Evolutionary conservation across 78 protist species (phyloP), one percentile per base, ranked within the genome.

Genomic region (Dictyostelium discoideum): DNA sequence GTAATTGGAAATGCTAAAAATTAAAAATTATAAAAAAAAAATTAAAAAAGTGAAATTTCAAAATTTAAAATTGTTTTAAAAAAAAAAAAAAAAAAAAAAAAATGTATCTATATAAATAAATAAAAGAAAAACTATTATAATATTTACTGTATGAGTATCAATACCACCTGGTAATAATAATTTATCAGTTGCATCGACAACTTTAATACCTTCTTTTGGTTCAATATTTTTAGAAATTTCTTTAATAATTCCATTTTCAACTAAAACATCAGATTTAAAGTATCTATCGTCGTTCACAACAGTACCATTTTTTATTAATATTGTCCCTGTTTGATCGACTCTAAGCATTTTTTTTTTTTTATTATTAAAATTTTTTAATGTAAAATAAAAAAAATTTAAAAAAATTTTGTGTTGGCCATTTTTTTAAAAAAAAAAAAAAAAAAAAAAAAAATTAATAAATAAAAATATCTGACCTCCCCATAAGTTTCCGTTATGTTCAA

Each of bases 101-200:
- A 24, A 22, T 32, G 1, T 32, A 32, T 32, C 0, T 32, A 1
- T 32, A 42, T 42, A 42, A 42, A 42, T 42, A 42, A 42, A 42
- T 42, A 42, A 42, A 42, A 5, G 46, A 42, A 42, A 40, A 40
- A 42, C 2, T 42, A 42, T 42, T 42, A 5, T 42, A 42, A 42
- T 14, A 76, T 74, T n/a, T 86, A 86, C 92, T 16, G 98, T 96
- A 90, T 98, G 99, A 16, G 99, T 57, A 86, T 98, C 99, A 74
- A 98, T 97, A 69, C 99, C 99, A 50, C 99, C 99, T 16, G 99
- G 97, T 1, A 92, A 40, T 9, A 96, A 96, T 32, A 87, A 48
- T 42, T 67, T 85, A 60, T 57, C 92, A 63, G 74, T 84, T 29
- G 95, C 88, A 84, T 92, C 87, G 24, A 84, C 73, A 83, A 88